Percentiles rank a stretch among this genome's conserved stretches.
Conservation (phyloP, 2,329 filamentous ascomycete species). For the Xylaria sp. region DNA sequence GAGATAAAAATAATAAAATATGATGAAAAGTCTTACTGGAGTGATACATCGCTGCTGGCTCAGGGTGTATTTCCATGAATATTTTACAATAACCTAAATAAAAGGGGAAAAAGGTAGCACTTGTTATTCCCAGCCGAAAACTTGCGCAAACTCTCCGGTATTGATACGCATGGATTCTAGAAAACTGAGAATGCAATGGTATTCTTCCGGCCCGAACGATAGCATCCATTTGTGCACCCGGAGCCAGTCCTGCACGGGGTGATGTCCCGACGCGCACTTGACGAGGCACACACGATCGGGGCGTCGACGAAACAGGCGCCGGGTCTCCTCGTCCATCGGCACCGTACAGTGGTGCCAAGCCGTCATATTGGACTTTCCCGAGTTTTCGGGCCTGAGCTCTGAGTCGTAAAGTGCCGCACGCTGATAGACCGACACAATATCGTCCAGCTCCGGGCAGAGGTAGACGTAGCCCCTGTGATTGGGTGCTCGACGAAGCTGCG, state of each 20-base stretch:
- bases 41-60: neutral
- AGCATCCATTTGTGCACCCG: conserved; percentile 30
- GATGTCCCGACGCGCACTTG: conserved; percentile 22
- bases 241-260: conserved; percentile 28
- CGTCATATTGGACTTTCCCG: conserved; percentile 27
- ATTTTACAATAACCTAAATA: neutral
- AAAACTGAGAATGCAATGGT: conserved; percentile 20
- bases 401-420: conserved; percentile 23
- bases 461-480: conserved; percentile 27
- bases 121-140: conserved; percentile 30
- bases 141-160: conserved; percentile 28
- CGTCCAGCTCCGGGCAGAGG: conserved; percentile 30
- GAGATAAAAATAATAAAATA: neutral
- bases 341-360: conserved; percentile 22
- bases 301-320: conserved; percentile 17
- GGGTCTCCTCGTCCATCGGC: conserved; percentile 20
- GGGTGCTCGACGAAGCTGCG: too few relatives aligned
- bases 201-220: conserved; percentile 27
- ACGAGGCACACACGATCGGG: conserved; percentile 33
- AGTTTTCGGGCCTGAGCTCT: conserved; percentile 27
- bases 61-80: neutral
- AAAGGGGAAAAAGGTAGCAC: neutral
- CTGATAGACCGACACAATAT: conserved; percentile 28
- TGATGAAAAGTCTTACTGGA: neutral
- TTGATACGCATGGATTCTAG: conserved; percentile 32